phyloP scores from a whole-genome alignment of 2,329 filamentous ascomycete species.

The Lachnellula subtilissima region DNA sequence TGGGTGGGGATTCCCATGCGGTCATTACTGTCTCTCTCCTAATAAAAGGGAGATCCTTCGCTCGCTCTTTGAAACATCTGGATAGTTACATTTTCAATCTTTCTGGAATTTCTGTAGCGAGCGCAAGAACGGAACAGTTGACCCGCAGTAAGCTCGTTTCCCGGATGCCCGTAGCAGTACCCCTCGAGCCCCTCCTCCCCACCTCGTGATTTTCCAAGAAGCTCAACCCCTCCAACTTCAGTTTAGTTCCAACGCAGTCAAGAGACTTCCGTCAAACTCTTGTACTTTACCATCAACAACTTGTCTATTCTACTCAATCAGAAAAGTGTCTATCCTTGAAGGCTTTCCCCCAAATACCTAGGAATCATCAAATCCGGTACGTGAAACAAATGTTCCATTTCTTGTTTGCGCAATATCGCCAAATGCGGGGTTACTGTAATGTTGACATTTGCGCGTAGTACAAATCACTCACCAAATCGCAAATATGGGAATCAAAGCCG shows the following conservation, averaged over 20 bases:
- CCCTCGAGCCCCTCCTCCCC: too few relatives aligned
- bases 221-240: constrained; percentile 6
- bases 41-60: neutral
- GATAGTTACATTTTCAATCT: too few relatives aligned
- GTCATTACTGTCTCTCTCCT: neutral
- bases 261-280: neutral
- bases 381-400: neutral
- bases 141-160: neutral
- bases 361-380: constrained; percentile 13
- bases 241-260: neutral
- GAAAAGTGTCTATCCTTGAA: constrained; percentile 1
- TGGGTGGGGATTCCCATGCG: neutral
- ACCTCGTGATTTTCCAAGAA: neutral
- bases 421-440: constrained; percentile 23
- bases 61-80: neutral
- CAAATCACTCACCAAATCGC: constrained; percentile 16
- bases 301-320: neutral
- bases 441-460: constrained; percentile 12
- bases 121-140: neutral
- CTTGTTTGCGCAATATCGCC: neutral
- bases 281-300: neutral
- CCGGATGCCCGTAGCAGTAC: neutral
- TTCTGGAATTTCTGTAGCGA: neutral
- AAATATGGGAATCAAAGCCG: constrained; percentile 55
- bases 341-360: constrained; percentile 6